Evolutionary conservation across 176 grass and related monocot genomes (phyloP), one percentile per base, ranked within the genome.

Genomic region (Panicum miliaceum): DNA sequence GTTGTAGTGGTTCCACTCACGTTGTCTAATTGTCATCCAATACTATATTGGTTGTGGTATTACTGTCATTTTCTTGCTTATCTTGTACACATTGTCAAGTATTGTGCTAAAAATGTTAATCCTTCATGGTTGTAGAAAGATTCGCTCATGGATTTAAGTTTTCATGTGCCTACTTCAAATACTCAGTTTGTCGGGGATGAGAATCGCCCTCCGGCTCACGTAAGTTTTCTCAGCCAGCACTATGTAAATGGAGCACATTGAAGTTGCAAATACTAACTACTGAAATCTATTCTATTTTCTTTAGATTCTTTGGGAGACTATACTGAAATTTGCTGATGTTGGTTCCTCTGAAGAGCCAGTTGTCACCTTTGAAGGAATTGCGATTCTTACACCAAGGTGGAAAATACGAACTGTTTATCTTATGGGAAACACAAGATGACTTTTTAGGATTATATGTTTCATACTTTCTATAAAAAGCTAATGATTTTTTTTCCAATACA

Each of bases 381-480:
- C 91, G 14, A 94, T 99, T 85, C 97, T 99, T 80, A 99, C 96
- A 67, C 96, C 96, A 86, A 96, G 96, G 96, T 99, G 74, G 46
- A 57, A 38, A 70, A 90, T 64, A 79, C 48, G 66, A 76, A 82
- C 20, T 27, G 73, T 50, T 70, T 41, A 66, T 82, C 26, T 35
- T 57, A 78, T 73, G 15, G 23, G 5, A 58, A 82, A 82, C 37
- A 48, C 84, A 73, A 65, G 2, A 54, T 57, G 37, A 23, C 12
- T 29, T 76, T 77, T 89, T 47, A 77, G 68, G 80, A 15, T 73
- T 65, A 18, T 59, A 12, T 83, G 58, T 51, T 52, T 26, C 54
- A 38, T 85, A 50, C 23, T 82, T 65, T 27, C 23, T 13, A 12
- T 18, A 16, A 84, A 67, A 66, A 40, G 58, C 57, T 88, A 50